Base-by-base conservation (phyloP, 345 rosid genomes). In the Cardamine chenopodiifolia region DNA sequence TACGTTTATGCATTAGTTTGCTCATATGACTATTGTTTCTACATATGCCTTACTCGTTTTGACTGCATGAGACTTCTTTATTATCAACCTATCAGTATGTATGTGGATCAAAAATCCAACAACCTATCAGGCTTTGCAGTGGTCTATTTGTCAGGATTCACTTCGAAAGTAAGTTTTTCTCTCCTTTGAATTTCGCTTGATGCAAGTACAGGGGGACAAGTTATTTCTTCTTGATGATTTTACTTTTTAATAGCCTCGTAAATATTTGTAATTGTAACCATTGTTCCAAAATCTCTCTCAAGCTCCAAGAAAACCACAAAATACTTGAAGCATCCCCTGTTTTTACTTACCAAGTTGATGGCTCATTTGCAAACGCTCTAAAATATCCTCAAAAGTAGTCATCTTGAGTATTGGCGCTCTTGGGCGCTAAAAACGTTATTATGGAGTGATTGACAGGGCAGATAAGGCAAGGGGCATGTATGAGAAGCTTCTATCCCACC, bases 131-230 rank as follows among this genome's bases (percentile, higher is more conserved):
- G 97, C 96, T 84, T 81, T 93, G 86, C 93, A 91, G 68, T 93
- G 98, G 98, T 84, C 96, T 74, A 83, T 89, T 68, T 93, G 97
- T 77, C 93, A 87, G 78, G 98, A 91, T 82, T 93, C 98, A 60
- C 91, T 91, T 69, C 64, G 72, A 64, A 73, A 79, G 79, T 73
- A 74, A 79, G 82, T 50, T 57, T 1, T 18, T 34, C 23, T 47
- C 56, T 23, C 34, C 40, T 47, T 13, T 32, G 14, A 60, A 12
- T 8, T 60, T 55, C 22, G 31, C 7, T 55, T 57, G 45, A 55
- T 42, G 65, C 32, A 57, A 55, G 22, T 31, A 28, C 55, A 53
- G 22, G 55, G 28, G 28, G 40, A 18, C 54, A 12, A 45, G 31
- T 40, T 28, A 70, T 57, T 32, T 59, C n/a, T 18, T 59, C 28